A percentile compares a stretch with the other conserved stretches of the same genome.
Evolutionary conservation across 768 basidiomycete species (phyloP).

Genomic region (Nidula microcarpa): DNA sequence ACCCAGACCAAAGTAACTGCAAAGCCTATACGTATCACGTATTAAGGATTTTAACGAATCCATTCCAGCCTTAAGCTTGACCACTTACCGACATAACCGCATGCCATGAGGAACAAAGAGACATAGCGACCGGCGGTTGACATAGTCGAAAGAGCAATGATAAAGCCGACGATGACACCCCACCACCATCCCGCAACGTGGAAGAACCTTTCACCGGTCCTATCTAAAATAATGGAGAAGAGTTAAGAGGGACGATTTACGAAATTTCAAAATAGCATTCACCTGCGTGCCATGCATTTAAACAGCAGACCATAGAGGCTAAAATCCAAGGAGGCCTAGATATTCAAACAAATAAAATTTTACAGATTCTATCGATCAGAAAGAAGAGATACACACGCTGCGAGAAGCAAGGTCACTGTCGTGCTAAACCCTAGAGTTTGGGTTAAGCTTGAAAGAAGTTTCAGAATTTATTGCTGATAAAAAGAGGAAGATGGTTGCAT

Average conservation of each 20-base stretch:
- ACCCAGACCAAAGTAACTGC: constrained; percentile 59
- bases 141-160: constrained; percentile 55
- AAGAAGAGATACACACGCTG: constrained; percentile 39
- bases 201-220: constrained; percentile 63
- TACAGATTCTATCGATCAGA: not conserved
- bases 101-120: constrained; percentile 61
- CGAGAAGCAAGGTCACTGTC: constrained; percentile 54
- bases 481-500: constrained; percentile 4
- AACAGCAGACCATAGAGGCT: constrained; percentile 41
- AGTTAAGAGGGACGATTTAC: not conserved
- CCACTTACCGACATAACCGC: constrained; percentile 39
- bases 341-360: too few relatives aligned
- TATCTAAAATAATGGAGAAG: constrained; percentile 25
- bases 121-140: constrained; percentile 53
- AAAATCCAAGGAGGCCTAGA: constrained; percentile 64
- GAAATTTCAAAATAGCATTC: not conserved
- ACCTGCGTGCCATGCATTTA: constrained; percentile 55
- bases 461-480: not conserved
- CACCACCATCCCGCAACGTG: constrained; percentile 57
- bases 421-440: constrained; percentile 59
- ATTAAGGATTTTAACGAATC: not conserved
- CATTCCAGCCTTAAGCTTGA: too few relatives aligned
- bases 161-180: constrained; percentile 57
- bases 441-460: constrained; percentile 36
- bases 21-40: constrained; percentile 22